phyloP scores from a whole-genome alignment of 2,329 filamentous ascomycete species.

The Colletotrichum abscissum region DNA sequence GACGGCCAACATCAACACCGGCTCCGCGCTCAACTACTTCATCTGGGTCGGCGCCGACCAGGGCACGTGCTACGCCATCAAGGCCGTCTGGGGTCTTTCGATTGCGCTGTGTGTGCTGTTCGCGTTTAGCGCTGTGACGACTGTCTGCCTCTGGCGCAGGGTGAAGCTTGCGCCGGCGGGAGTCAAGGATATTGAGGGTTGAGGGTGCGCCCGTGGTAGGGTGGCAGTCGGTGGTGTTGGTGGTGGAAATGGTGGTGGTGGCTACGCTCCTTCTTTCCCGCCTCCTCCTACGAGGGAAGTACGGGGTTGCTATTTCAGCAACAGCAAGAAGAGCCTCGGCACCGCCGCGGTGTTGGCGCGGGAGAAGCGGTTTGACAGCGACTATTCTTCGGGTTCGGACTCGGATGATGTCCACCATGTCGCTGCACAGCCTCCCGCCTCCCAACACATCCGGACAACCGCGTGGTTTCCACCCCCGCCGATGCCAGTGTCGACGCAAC shows the following conservation, averaged over 20 bases:
- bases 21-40: constrained; percentile 52
- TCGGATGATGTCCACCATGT: constrained; percentile 41
- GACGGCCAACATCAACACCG: constrained; percentile 52
- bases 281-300: constrained; percentile 11
- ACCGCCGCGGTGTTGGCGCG: constrained; percentile 48
- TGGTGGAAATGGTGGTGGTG: not conserved
- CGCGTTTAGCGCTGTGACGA: constrained; percentile 69
- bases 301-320: constrained; percentile 21
- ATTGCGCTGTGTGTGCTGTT: constrained; percentile 83
- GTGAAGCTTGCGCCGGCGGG: constrained; percentile 54
- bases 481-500: not conserved
- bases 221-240: constrained; percentile 30
- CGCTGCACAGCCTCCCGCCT: constrained; percentile 14
- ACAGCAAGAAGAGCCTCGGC: constrained; percentile 47
- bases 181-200: constrained; percentile 61
- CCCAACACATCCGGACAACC: constrained; percentile 33
- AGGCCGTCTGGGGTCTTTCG: constrained; percentile 87
- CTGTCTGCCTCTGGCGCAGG: constrained; percentile 71
- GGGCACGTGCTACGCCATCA: constrained; percentile 83
- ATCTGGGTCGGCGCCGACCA: constrained; percentile 63
- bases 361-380: constrained; percentile 46
- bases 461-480: constrained; percentile 45
- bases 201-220: constrained; percentile 59
- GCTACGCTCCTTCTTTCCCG: constrained; percentile 10
- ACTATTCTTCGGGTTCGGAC: constrained; percentile 44